phyloP scores from a whole-genome alignment of 1,139 yeast genomes.

The Suhomyces atakaporum region DNA sequence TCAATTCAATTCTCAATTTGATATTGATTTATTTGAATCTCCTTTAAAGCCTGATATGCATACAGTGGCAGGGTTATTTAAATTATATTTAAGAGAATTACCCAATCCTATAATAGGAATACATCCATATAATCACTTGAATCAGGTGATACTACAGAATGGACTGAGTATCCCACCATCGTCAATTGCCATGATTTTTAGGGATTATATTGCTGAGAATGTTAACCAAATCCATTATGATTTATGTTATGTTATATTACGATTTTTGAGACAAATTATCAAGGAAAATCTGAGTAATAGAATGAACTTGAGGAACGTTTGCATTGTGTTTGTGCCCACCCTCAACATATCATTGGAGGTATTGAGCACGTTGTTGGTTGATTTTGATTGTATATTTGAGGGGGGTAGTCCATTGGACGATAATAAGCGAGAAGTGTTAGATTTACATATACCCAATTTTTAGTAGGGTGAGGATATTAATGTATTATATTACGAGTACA shows the following conservation, averaged over 20 bases:
- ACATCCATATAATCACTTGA: constrained; percentile 41
- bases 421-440: constrained; percentile 39
- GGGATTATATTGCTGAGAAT: constrained; percentile 33
- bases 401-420: constrained; percentile 47
- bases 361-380: constrained; percentile 61
- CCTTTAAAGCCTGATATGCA: constrained; percentile 59
- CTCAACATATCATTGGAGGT: constrained; percentile 69
- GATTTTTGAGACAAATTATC: constrained; percentile 65
- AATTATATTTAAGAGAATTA: constrained; percentile 70
- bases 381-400: constrained; percentile 65
- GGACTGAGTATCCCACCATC: constrained; percentile 18
- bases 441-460: constrained; percentile 46
- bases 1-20: constrained; percentile 62
- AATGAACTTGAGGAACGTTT: constrained; percentile 78
- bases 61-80: constrained; percentile 76
- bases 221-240: constrained; percentile 54
- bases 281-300: constrained; percentile 67
- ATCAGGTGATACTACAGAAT: constrained; percentile 25
- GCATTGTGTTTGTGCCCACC: constrained; percentile 87
- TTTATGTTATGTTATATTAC: constrained; percentile 64
- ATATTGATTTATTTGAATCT: constrained; percentile 61
- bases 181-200: constrained; percentile 30
- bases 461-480: too few species aligned
- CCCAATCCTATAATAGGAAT: constrained; percentile 66
- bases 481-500: too few species aligned